Percentiles rank a stretch among this genome's conserved stretches.
These are phyloP conservation scores for Trichophyton benhamiae DNA, from an alignment of 2,329 filamentous ascomycete species.

Conservation along the genomic window DNA sequence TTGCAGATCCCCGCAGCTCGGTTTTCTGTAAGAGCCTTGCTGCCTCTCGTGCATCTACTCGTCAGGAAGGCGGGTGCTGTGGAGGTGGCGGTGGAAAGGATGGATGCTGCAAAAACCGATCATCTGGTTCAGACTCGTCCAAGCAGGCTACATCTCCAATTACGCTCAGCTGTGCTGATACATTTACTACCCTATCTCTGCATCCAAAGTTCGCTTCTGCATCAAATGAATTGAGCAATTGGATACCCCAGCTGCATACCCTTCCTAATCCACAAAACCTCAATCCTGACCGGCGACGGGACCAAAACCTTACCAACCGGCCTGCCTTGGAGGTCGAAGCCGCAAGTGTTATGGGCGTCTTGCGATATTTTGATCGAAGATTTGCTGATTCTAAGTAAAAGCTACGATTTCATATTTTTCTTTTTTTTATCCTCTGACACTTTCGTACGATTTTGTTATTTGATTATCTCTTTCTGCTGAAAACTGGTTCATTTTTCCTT, in stretches of 20 bases:
- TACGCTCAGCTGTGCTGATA: slow-evolving; percentile 61
- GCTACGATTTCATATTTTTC: neutral
- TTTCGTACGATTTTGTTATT: neutral
- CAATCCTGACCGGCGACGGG: slow-evolving; percentile 15
- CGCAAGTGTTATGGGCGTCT: slow-evolving; percentile 73
- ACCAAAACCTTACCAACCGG: slow-evolving; percentile 19
- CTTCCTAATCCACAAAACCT: slow-evolving; percentile 31
- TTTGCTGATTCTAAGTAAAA: slow-evolving; percentile 40
- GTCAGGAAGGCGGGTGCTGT: slow-evolving; percentile 27
- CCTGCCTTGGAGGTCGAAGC: slow-evolving; percentile 67
- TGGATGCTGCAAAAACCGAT: slow-evolving; percentile 48
- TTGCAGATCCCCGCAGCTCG: slow-evolving; percentile 63
- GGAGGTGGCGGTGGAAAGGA: slow-evolving; percentile 50
- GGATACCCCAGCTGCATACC: slow-evolving; percentile 61
- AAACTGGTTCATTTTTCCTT: neutral
- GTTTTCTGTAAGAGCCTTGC: slow-evolving; percentile 74
- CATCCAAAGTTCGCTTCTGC: slow-evolving; percentile 65
- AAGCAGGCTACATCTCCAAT: slow-evolving; percentile 31
- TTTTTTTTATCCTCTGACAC: neutral
- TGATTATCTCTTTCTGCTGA: slow-evolving; percentile 1
- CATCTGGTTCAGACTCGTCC: slow-evolving; percentile 17
- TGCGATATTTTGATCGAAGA: slow-evolving; percentile 66
- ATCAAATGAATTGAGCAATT: slow-evolving; percentile 59
- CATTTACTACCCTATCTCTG: slow-evolving; percentile 65
- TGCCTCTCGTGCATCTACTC: slow-evolving; percentile 39